Conservation (phyloP, 1,139 yeast genomes). For the Taphrina confusa region DNA sequence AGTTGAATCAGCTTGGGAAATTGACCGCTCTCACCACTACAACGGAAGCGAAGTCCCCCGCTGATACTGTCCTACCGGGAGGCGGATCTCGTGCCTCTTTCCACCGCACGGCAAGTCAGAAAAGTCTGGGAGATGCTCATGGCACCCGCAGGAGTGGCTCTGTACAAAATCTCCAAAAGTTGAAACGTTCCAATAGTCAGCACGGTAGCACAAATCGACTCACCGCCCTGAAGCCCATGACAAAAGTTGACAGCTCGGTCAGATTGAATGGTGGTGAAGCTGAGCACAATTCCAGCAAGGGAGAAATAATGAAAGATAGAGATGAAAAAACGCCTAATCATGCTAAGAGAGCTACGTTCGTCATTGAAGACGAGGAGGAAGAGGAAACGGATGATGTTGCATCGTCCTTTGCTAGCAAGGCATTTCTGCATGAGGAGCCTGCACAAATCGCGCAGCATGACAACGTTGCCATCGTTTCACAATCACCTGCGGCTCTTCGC, state of each 20-base stretch:
- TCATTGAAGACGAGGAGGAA: constrained; percentile 22
- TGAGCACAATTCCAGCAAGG: neutral
- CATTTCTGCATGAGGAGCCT: neutral
- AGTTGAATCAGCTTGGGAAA: constrained; percentile 31
- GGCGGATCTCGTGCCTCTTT: constrained; percentile 1
- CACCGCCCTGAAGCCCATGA: constrained; percentile 3
- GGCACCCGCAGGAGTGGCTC: constrained; percentile 6
- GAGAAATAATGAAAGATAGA: neutral
- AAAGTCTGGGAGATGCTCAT: neutral
- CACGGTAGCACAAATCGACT: constrained; percentile 14
- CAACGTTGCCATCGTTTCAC: neutral
- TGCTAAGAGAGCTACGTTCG: constrained; percentile 10
- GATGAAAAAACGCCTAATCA: neutral
- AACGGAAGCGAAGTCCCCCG: neutral
- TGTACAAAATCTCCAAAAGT: constrained; percentile 7
- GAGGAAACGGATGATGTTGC: constrained; percentile 13
- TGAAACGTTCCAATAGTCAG: constrained; percentile 18
- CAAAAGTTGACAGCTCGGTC: neutral
- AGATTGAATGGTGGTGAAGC: neutral
- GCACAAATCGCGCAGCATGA: neutral
- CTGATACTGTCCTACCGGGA: neutral
- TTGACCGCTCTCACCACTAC: constrained; percentile 23
- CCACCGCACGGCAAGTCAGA: constrained; percentile 24
- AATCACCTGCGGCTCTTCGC: neutral
- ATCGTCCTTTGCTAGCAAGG: constrained; percentile 12